These are phyloP conservation scores for Taphrina communis DNA, from an alignment of 1,139 yeast species.

Conservation along the genomic window DNA sequence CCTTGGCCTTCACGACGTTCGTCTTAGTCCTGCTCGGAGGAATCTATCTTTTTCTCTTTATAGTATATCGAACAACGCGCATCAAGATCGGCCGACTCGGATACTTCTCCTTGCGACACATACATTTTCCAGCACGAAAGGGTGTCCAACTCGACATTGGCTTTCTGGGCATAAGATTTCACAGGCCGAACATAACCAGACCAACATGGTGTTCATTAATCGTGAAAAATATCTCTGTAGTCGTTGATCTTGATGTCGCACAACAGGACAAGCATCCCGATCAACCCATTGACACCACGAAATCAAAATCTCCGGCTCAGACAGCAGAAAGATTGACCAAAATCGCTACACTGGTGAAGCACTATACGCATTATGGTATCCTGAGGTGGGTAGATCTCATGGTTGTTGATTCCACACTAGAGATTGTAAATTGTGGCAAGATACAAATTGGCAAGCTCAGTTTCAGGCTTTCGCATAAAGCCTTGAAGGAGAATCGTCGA, in stretches of 20 bases:
- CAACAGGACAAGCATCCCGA: neutral
- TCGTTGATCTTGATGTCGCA: slow-evolving; percentile 25
- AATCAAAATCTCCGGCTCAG: neutral
- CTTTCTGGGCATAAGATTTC: slow-evolving; percentile 52
- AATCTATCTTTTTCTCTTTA: slow-evolving; percentile 53
- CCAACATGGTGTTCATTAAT: slow-evolving; percentile 49
- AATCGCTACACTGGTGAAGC: slow-evolving; percentile 12
- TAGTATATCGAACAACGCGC: slow-evolving; percentile 55
- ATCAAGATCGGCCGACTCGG: slow-evolving; percentile 55
- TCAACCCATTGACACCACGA: neutral
- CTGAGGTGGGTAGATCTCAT: slow-evolving; percentile 43
- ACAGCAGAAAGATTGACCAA: slow-evolving; percentile 2
- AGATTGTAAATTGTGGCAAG: slow-evolving; percentile 43
- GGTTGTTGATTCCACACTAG: slow-evolving; percentile 40
- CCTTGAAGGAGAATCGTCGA: slow-evolving; percentile 33
- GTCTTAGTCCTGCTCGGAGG: slow-evolving; percentile 48
- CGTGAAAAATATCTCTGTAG: slow-evolving; percentile 40
- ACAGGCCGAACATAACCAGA: slow-evolving; percentile 55
- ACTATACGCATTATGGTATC: neutral
- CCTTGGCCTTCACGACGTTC: neutral
- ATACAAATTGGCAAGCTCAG: slow-evolving; percentile 43
- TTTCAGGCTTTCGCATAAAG: slow-evolving; percentile 24
- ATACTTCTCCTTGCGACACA: slow-evolving; percentile 53
- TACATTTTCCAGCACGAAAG: slow-evolving; percentile 51
- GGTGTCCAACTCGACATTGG: slow-evolving; percentile 53